Base-by-base conservation (phyloP, 805 yeast genomes). In the Debaryomyces castellii region DNA sequence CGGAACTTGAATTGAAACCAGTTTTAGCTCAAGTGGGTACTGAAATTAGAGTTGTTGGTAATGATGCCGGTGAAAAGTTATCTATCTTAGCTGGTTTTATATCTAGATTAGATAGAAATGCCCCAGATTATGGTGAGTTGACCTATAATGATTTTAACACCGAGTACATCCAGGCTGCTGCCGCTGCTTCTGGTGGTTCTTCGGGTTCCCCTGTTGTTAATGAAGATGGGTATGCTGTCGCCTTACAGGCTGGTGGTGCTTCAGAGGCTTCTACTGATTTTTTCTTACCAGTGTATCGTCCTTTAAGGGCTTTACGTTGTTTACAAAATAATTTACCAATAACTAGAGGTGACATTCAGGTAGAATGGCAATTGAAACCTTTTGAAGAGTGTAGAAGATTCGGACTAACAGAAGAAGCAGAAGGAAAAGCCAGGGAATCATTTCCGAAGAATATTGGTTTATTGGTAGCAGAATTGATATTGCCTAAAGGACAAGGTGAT, bases 161-260 rank as follows among this genome's bases (percentile, higher is more conserved):
- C 1, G 96, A 88, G 64, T 90, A 90, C 66, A 88, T 90, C 45
- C 96, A 90, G 67, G 97, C 97, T 1, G 97, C 97, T 6, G 97
- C 97, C 1, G 81, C 90, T 48, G 96, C 97, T 0, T 85, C 96
- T 14, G 97, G 97, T 24, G 97, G 97, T 2, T 89, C 96, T 3
- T 85, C 94, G 40, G 97, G 97, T 7, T 89, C 96, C 3, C 97
- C 97, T 0, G 97, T 91, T n/a, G 96, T 91, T 2, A 85, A 89
- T 63, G 82, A 85, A 37, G 85, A 87, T 54, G 97, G 97, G 2
- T 66, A 81, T 58, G 96, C 92, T 0, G 88, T 91, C 16, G 97
- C 97, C 0, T 69, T 91, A 43, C 96, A 89, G 66, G 97, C 97
- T 1, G 97, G 97, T 59, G 97, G 97, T 2, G 81, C 87, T 5